These are phyloP conservation scores for Fusarium siculi DNA, from an alignment of 2,329 filamentous ascomycete species.

Conservation along the genomic window DNA sequence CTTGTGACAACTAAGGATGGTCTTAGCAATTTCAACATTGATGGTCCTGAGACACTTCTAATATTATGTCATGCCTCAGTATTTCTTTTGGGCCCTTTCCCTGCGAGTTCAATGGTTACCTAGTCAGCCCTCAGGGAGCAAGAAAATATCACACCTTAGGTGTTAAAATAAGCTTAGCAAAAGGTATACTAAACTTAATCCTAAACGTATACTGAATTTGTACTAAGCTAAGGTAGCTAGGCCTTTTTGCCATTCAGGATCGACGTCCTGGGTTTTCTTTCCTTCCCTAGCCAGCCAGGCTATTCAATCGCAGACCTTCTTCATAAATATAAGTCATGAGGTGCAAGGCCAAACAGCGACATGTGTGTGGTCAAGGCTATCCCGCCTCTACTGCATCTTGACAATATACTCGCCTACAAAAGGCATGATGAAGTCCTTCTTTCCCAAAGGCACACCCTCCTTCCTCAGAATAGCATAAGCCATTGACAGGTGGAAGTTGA, in stretches of 20 bases:
- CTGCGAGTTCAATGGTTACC: not conserved
- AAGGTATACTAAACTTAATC: not conserved
- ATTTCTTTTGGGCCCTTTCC: not conserved
- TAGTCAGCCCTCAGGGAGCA: not conserved
- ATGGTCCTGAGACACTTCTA: not conserved
- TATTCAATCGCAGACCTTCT: not conserved
- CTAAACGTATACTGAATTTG: not conserved
- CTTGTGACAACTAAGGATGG: not conserved
- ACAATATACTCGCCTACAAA: slow-evolving; percentile 40
- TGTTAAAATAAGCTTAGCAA: not conserved
- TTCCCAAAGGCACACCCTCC: slow-evolving; percentile 69
- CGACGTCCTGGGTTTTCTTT: not conserved
- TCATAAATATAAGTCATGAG: not conserved
- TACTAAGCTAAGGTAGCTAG: not conserved
- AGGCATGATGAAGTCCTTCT: slow-evolving; percentile 60
- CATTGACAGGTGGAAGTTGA: slow-evolving; percentile 69
- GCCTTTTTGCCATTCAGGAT: not conserved
- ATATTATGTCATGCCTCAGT: not conserved
- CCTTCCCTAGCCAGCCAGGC: not conserved
- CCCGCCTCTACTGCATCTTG: slow-evolving; percentile 15
- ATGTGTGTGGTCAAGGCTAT: not conserved
- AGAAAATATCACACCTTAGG: not conserved
- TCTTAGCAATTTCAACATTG: not conserved
- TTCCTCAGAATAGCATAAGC: slow-evolving; percentile 68
- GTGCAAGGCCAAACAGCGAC: not conserved